phyloP scores from a whole-genome alignment of 176 grass and related monocot species.

The Avena atlantica region DNA sequence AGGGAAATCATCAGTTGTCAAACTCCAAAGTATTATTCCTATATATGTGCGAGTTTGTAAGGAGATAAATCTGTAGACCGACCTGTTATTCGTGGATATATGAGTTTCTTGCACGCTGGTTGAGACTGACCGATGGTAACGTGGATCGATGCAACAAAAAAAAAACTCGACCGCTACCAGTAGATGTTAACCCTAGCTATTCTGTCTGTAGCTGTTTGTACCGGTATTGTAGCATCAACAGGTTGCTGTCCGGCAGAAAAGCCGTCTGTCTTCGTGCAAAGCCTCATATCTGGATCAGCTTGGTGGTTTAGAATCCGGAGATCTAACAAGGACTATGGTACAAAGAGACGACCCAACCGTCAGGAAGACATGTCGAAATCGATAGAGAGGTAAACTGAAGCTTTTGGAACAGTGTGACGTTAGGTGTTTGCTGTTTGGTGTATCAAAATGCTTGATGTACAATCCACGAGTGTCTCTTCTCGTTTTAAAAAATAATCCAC shows the following conservation, averaged over 20 bases:
- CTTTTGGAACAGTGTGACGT: background rate
- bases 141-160: background rate
- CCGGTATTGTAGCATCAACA: background rate
- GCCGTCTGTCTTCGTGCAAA: background rate
- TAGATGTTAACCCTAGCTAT: background rate
- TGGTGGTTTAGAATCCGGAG: background rate
- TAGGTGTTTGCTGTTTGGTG: background rate
- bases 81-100: background rate
- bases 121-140: background rate
- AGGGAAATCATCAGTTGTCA: background rate
- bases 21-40: background rate
- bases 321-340: slow-evolving; percentile 22
- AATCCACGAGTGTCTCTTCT: background rate
- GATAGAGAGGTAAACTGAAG: background rate
- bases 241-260: background rate
- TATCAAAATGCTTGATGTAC: background rate
- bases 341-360: slow-evolving; percentile 9
- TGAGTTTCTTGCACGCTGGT: slow-evolving; percentile 14
- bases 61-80: background rate
- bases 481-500: no score
- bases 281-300: background rate
- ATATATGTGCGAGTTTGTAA: background rate
- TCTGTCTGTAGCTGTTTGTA: slow-evolving; percentile 8
- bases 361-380: background rate
- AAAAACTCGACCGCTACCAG: background rate